Evolutionary conservation across 148 eudicot genomes (phyloP).

Genomic region (Chenopodium berlandieri): DNA sequence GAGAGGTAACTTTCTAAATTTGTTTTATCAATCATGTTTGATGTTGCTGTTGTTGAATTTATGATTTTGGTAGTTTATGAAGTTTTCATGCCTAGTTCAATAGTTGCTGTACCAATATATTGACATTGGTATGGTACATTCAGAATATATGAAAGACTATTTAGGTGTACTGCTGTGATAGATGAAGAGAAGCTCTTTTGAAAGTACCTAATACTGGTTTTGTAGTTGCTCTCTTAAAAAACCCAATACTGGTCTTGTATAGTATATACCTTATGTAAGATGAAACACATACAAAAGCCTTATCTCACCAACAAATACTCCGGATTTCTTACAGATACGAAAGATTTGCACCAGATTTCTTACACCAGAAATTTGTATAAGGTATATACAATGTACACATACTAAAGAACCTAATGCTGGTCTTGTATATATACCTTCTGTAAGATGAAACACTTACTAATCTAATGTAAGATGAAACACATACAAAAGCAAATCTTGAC

Average conservation of each 20-base stretch:
- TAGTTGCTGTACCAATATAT: neutral
- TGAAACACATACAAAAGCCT: neutral
- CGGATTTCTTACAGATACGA: no score
- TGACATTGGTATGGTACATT: neutral
- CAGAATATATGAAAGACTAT: no score
- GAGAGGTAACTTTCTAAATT: slow-evolving; percentile 54
- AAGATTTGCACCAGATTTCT: no score
- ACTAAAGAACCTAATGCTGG: no score
- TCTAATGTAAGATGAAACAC: no score
- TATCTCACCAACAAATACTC: no score
- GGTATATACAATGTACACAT: no score
- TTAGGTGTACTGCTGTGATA: neutral
- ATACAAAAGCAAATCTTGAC: neutral
- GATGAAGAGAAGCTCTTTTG: neutral
- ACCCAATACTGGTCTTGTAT: neutral
- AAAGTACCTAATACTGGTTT: neutral
- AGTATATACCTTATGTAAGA: no score
- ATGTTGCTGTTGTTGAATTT: neutral
- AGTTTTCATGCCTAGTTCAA: neutral
- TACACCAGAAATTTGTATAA: no score
- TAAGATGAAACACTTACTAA: no score
- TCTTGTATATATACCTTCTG: no score
- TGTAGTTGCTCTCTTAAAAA: no score
- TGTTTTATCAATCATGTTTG: neutral
- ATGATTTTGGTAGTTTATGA: neutral